Conservation (phyloP, 805 yeast genomes). For the Barnettozyma pratensis region DNA sequence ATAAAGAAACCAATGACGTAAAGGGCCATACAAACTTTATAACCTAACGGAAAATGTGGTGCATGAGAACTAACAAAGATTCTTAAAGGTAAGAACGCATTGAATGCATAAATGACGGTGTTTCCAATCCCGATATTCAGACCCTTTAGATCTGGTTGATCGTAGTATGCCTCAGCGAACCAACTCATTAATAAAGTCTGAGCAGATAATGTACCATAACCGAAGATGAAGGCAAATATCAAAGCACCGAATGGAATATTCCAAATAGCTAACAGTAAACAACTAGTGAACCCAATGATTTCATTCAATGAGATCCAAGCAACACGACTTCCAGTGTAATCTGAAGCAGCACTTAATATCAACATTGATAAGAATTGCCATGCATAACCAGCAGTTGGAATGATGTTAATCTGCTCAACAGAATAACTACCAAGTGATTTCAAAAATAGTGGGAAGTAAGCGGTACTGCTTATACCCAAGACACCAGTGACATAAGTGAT, state of each 20-base stretch:
- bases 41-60: not conserved
- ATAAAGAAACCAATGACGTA: not conserved
- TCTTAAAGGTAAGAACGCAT: slow-evolving; percentile 1
- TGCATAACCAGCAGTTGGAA: slow-evolving; percentile 1
- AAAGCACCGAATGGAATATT: not conserved
- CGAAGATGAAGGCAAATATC: slow-evolving; percentile 1
- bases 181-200: not conserved
- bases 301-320: not conserved
- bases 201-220: not conserved
- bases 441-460: not conserved
- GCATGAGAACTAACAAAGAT: not conserved
- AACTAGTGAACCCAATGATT: not conserved
- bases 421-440: not conserved
- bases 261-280: not conserved
- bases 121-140: slow-evolving; percentile 1
- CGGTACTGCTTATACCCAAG: not conserved
- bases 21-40: not conserved
- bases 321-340: not conserved
- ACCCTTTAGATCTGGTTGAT: slow-evolving; percentile 1
- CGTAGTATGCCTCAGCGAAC: slow-evolving; percentile 3
- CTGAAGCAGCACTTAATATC: not conserved
- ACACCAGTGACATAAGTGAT: not conserved
- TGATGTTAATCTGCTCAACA: slow-evolving; percentile 1
- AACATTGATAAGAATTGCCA: slow-evolving; percentile 1
- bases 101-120: not conserved